phyloP scores from a whole-genome alignment of 164 flowering plant genomes.

The Euptelea pleiosperma region DNA sequence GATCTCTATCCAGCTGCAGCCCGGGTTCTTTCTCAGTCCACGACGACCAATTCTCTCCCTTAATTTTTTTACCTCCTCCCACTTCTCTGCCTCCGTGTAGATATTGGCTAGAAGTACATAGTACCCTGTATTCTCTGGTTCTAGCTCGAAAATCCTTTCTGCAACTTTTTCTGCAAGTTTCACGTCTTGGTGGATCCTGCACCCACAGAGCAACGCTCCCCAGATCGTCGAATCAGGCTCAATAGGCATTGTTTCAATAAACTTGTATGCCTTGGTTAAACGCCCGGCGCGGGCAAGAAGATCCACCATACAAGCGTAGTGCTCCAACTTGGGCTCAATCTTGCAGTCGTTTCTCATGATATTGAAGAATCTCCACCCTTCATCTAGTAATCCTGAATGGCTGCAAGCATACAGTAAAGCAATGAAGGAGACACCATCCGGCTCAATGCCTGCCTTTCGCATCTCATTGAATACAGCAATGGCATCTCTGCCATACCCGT shows the following conservation, averaged over 20 bases:
- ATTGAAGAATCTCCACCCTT: slow-evolving; percentile 21
- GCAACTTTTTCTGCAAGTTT: slow-evolving; percentile 19
- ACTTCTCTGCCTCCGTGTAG: slow-evolving; percentile 20
- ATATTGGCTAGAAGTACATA: slow-evolving; percentile 21
- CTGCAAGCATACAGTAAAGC: slow-evolving; percentile 22
- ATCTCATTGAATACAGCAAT: slow-evolving; percentile 13
- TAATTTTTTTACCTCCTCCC: slow-evolving; percentile 18
- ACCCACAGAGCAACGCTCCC: slow-evolving; percentile 23
- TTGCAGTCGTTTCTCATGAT: slow-evolving; percentile 17
- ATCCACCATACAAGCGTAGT: slow-evolving; percentile 20
- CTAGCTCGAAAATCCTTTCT: slow-evolving; percentile 19
- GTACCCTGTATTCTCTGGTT: slow-evolving; percentile 19
- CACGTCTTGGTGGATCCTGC: slow-evolving; percentile 19
- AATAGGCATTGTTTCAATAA: slow-evolving; percentile 18
- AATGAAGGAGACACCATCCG: slow-evolving; percentile 16
- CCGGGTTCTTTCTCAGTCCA: slow-evolving; percentile 14
- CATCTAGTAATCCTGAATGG: slow-evolving; percentile 19
- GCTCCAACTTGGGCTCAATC: slow-evolving; percentile 19
- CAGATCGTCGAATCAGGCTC: slow-evolving; percentile 17
- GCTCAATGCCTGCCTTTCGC: slow-evolving; percentile 4
- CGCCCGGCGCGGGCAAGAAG: slow-evolving; percentile 19
- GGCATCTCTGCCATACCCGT: slow-evolving; percentile 18
- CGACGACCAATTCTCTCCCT: slow-evolving; percentile 12
- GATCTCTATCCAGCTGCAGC: slow-evolving; percentile 20
- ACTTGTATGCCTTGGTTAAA: slow-evolving; percentile 15